Evolutionary conservation across 257 asterid species (phyloP), one percentile per base, ranked within the genome.

Genomic region (Galeopsis tetrahit): DNA sequence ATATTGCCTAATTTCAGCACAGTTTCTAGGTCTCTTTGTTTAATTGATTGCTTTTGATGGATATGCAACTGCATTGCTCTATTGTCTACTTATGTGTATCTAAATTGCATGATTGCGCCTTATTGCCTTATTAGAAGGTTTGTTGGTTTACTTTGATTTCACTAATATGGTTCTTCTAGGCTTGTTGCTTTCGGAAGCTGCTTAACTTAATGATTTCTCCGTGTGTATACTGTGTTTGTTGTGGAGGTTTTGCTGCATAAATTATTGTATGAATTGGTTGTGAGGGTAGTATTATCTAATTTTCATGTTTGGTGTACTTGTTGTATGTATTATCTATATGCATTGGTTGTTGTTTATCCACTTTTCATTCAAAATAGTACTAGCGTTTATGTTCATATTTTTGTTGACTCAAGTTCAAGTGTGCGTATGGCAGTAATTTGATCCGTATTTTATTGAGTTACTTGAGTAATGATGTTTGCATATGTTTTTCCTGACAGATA

Each of bases 31-130:
- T 55, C 48, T 48, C 48, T 62, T 55, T 44, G 53, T 62, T 21
- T 63, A 11, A 2, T 59, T 75, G 32, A 4, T 71, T 48, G 78
- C 62, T 59, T 69, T 53, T 52, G 33, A 15, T 70, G 66, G 42
- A 49, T 75, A 39, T 70, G 17, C 17, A 34, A 6, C 43, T 63
- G 56, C 10, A 13, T 46, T 38, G 63, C 66, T 17, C 42, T 43
- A 44, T 52, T 32, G 59, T 72, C 31, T 61, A 42, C 35, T 59
- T 68, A 13, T 46, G 53, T 61, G 10, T 40, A 64, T 17, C 46
- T 8, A 6, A n/a, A 52, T 43, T n/a, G 4, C 55, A 6, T 13
- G 8, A 5, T 14, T 13, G 34, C 3, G 52, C 70, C 32, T 51
- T 49, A 38, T 39, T 11, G 3, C 63, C 36, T 67, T 6, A 49